A percentile compares a stretch with the other conserved stretches of the same genome.
Evolutionary conservation across 495 filamentous ascomycete species (phyloP).

Genomic region (Aspergillus carlsbadensis): DNA sequence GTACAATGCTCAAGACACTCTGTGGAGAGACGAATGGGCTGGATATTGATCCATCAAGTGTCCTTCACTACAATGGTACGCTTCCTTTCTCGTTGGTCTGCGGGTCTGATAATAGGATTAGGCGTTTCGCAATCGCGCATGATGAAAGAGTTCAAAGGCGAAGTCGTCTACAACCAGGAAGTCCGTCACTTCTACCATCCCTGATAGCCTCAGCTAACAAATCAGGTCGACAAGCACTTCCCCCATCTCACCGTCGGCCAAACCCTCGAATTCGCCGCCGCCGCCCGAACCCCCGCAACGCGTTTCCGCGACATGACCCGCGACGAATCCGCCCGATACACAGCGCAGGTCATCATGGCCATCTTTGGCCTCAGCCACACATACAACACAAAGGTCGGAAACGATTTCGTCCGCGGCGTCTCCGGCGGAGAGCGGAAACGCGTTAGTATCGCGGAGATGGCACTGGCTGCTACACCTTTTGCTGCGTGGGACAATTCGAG

Average conservation of each 20-base stretch:
- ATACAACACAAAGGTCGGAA: conserved; percentile 8
- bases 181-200: background rate
- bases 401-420: conserved; percentile 6
- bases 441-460: conserved; percentile 4
- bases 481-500: conserved; percentile 8
- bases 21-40: background rate
- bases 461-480: background rate
- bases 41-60: background rate
- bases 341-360: background rate
- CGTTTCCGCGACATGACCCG: background rate
- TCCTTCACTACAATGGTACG: conserved; percentile 3
- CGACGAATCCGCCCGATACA: background rate
- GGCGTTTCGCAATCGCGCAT: background rate
- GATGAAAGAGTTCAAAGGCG: background rate
- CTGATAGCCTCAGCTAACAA: background rate
- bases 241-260: conserved; percentile 6
- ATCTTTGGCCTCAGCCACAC: conserved; percentile 7
- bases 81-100: background rate
- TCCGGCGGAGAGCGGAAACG: conserved; percentile 11
- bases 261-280: conserved; percentile 10
- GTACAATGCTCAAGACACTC: conserved; percentile 1
- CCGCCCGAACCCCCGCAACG: background rate
- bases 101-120: background rate
- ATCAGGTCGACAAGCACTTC: conserved; percentile 7
- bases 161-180: conserved; percentile 1